Evolutionary conservation across 2,329 filamentous ascomycete genomes (phyloP).

Genomic region (Paecilomyces sp.): DNA sequence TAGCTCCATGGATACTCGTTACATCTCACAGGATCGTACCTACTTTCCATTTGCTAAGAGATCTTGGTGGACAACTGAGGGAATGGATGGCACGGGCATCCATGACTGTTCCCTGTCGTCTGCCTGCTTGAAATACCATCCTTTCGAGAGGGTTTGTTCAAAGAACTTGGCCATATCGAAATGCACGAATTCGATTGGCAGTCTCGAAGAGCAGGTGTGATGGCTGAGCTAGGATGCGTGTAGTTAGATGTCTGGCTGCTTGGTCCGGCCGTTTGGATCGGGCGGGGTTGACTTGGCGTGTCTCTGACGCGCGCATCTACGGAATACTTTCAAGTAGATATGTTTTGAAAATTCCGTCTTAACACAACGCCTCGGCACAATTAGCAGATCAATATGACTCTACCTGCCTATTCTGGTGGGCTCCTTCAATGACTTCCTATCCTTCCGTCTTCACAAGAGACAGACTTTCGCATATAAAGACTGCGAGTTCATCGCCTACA

Average conservation of each 20-base stretch:
- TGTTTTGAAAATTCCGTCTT: too few relatives aligned
- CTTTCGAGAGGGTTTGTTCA: neutral
- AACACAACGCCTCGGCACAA: too few relatives aligned
- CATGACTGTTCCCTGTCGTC: constrained; percentile 5
- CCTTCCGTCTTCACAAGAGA: too few relatives aligned
- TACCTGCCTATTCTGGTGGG: too few relatives aligned
- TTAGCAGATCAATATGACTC: too few relatives aligned
- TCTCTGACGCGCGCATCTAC: too few relatives aligned
- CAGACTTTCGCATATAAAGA: too few relatives aligned
- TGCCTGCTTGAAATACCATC: constrained; percentile 11
- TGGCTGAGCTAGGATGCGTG: neutral
- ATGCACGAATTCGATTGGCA: neutral
- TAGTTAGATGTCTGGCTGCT: neutral
- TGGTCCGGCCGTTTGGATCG: neutral
- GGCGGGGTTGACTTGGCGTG: neutral
- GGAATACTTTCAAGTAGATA: too few relatives aligned
- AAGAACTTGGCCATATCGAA: neutral
- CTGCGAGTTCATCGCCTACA: too few relatives aligned
- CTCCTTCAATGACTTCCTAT: too few relatives aligned
- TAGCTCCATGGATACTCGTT: constrained; percentile 3
- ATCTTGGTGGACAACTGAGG: neutral
- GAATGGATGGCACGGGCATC: constrained; percentile 6
- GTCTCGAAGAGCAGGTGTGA: neutral
- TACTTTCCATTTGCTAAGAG: neutral
- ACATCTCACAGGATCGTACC: constrained; percentile 12